phyloP scores from a whole-genome alignment of 768 basidiomycete species.

The Strobilomyces dryophilus region DNA sequence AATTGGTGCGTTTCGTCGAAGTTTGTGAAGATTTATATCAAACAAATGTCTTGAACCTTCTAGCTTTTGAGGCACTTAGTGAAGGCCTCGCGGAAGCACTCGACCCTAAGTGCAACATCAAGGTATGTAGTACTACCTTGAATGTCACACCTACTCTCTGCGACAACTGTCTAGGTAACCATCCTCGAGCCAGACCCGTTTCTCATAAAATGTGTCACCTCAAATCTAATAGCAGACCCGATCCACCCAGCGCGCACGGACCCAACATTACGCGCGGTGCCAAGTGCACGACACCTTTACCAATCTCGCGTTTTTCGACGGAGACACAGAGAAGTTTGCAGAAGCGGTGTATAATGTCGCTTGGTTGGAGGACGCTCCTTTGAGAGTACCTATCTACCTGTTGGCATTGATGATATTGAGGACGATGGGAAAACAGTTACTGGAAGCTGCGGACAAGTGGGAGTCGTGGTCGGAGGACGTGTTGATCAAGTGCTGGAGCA shows the following conservation, averaged over 20 bases:
- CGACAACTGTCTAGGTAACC: not conserved
- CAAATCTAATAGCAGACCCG: not conserved
- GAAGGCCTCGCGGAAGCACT: conserved; percentile 14
- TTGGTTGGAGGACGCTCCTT: conserved; percentile 13
- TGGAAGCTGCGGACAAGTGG: conserved; percentile 17
- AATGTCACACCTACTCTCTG: not conserved
- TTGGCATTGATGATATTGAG: not conserved
- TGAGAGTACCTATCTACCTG: conserved; percentile 10
- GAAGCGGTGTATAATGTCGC: conserved; percentile 3
- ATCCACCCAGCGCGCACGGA: conserved; percentile 14
- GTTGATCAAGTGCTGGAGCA: not conserved
- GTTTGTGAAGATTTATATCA: not conserved
- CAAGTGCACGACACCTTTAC: not conserved
- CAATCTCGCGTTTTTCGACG: not conserved
- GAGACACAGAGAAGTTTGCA: conserved; percentile 17
- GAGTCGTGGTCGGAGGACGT: conserved; percentile 5
- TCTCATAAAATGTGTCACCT: not conserved
- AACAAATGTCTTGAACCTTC: no score
- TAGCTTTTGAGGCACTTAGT: conserved; percentile 13
- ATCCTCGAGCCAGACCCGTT: conserved; percentile 2
- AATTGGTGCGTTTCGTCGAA: conserved; percentile 11
- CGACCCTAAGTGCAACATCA: conserved; percentile 20
- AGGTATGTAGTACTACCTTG: conserved; percentile 2
- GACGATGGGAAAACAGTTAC: not conserved
- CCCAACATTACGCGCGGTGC: no score